Percentiles rank a stretch among this genome's conserved stretches.
These are phyloP conservation scores for Hortiboletus flavorubellus DNA, from an alignment of 768 basidiomycete species.

Conservation along the genomic window DNA sequence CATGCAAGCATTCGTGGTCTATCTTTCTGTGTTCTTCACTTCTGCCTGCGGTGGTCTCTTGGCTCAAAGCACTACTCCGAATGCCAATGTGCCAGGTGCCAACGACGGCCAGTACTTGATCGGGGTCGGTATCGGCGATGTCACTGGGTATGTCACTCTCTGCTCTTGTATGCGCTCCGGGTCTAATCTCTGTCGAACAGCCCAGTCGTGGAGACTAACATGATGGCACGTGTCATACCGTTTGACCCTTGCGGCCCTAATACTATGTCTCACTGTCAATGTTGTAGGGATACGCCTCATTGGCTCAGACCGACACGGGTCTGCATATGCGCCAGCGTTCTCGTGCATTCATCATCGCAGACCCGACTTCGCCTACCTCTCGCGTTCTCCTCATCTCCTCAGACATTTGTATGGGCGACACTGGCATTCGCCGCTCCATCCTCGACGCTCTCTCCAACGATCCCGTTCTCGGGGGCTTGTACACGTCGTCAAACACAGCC, in stretches of 20 bases:
- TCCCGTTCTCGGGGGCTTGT: slow-evolving; percentile 55
- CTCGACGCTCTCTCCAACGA: slow-evolving; percentile 50
- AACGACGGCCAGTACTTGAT: slow-evolving; percentile 22
- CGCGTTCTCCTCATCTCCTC: slow-evolving; percentile 74
- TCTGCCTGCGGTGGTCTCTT: slow-evolving; percentile 32
- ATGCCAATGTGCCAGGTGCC: not conserved
- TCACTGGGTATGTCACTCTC: slow-evolving; percentile 56
- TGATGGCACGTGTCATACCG: slow-evolving; percentile 53
- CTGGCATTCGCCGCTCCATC: slow-evolving; percentile 68
- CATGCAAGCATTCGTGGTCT: slow-evolving; percentile 41
- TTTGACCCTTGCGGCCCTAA: not conserved
- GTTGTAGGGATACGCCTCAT: slow-evolving; percentile 60
- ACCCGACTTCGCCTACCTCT: slow-evolving; percentile 40
- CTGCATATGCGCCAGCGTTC: slow-evolving; percentile 78
- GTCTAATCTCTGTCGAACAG: slow-evolving; percentile 29
- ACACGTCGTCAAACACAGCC: slow-evolving; percentile 68
- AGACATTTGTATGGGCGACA: slow-evolving; percentile 85
- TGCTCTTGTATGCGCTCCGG: not conserved
- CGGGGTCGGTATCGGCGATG: slow-evolving; percentile 51
- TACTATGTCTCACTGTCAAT: not conserved
- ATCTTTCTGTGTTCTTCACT: slow-evolving; percentile 42
- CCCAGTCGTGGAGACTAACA: slow-evolving; percentile 78
- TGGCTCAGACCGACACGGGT: slow-evolving; percentile 66
- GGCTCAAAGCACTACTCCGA: not conserved
- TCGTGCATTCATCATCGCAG: slow-evolving; percentile 73